phyloP scores from a whole-genome alignment of 2,329 filamentous ascomycete genomes.

The Pseudogymnoascus sp. region DNA sequence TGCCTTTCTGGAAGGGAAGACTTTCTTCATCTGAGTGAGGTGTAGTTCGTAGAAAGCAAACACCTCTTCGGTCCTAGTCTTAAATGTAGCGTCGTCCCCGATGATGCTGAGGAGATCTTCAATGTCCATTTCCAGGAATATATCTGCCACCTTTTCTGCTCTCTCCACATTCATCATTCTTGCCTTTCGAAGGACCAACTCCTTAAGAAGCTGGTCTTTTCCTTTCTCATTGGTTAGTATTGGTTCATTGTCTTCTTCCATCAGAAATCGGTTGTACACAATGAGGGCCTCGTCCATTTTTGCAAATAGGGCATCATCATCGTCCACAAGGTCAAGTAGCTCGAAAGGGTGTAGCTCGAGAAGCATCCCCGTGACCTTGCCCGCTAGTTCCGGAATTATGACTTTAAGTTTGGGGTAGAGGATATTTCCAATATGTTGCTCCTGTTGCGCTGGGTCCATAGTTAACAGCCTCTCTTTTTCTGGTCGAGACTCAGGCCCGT shows the following conservation, averaged over 20 bases:
- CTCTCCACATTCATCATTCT: not conserved
- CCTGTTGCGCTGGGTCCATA: not conserved
- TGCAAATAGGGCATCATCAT: not conserved
- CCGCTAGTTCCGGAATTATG: not conserved
- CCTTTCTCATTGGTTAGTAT: not conserved
- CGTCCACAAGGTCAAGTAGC: not conserved
- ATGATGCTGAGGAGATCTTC: not conserved
- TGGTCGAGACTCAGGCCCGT: not conserved
- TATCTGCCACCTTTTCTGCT: slow-evolving; percentile 1
- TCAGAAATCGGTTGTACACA: not conserved
- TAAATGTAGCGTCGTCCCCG: not conserved
- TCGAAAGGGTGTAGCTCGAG: not conserved
- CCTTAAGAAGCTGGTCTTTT: not conserved
- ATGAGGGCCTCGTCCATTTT: not conserved
- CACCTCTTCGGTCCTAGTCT: slow-evolving; percentile 2
- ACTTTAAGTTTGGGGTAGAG: not conserved
- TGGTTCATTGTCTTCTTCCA: not conserved
- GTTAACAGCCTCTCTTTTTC: not conserved
- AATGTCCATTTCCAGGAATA: slow-evolving; percentile 6
- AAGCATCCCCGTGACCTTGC: not conserved
- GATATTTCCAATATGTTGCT: not conserved
- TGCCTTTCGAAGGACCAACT: not conserved
- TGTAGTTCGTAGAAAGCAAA: slow-evolving; percentile 6
- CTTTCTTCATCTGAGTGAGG: not conserved
- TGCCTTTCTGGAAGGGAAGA: not conserved